phyloP scores from a whole-genome alignment of 805 yeast species.

The Starmerella davenportii region DNA sequence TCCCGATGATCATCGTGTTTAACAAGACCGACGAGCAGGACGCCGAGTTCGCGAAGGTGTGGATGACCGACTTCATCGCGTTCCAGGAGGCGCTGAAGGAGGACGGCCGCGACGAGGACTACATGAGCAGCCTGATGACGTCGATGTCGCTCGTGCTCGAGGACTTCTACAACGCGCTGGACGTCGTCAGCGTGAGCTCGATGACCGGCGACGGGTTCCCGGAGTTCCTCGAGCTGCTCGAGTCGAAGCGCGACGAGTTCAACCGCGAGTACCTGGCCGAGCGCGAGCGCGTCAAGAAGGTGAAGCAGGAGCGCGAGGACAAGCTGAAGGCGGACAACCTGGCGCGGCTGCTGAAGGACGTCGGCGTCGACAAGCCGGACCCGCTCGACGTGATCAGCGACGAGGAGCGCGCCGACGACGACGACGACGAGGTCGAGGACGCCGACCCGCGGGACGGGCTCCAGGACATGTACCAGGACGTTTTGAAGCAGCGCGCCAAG shows the following conservation, averaged over 20 bases:
- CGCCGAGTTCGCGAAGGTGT: constrained; percentile 74
- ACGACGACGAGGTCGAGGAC: constrained; percentile 10
- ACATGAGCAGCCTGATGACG: constrained; percentile 84
- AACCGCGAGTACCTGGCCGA: constrained; percentile 68
- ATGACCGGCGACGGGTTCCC: constrained; percentile 90
- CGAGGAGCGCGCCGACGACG: constrained; percentile 28
- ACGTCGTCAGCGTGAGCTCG: constrained; percentile 82
- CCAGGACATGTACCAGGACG: background rate
- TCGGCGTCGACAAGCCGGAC: constrained; percentile 42
- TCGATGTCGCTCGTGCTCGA: constrained; percentile 93
- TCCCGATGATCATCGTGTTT: constrained; percentile 93
- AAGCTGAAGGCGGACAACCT: constrained; percentile 53
- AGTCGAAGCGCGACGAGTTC: constrained; percentile 72
- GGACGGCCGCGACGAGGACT: constrained; percentile 56
- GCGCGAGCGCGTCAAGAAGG: constrained; percentile 60
- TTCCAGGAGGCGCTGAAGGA: constrained; percentile 42
- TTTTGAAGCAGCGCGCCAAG: background rate
- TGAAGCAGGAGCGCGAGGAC: constrained; percentile 60
- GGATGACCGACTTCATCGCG: constrained; percentile 94
- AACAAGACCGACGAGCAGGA: constrained; percentile 82
- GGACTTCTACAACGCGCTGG: constrained; percentile 84
- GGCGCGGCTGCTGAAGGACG: constrained; percentile 62
- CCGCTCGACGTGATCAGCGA: constrained; percentile 39
- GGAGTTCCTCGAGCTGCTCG: constrained; percentile 71
- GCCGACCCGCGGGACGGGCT: background rate